Conservation (phyloP, 163 green algal species). For the Picocystis sp. region DNA sequence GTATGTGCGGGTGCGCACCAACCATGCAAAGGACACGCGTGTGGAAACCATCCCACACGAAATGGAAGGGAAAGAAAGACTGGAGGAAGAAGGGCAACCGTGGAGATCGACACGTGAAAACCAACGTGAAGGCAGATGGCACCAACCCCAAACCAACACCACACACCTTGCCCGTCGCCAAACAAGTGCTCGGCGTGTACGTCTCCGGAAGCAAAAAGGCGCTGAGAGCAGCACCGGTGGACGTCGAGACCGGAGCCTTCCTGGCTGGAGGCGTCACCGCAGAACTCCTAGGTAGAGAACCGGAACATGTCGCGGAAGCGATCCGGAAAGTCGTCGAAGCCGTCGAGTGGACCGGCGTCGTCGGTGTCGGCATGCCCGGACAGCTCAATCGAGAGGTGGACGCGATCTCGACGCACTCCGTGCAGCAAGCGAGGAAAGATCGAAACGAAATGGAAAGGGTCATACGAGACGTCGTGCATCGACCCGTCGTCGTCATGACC, state of each 20-base stretch:
- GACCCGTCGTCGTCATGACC: conserved; percentile 13
- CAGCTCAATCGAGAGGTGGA: conserved; percentile 1
- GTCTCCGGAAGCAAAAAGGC: conserved; percentile 1
- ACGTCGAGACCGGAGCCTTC: neutral
- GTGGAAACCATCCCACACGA: too few species aligned
- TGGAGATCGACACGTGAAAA: too few species aligned
- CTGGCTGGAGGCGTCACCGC: too few species aligned
- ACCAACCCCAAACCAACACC: too few species aligned
- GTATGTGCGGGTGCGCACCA: too few species aligned
- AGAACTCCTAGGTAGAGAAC: too few species aligned
- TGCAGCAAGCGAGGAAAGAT: conserved; percentile 5
- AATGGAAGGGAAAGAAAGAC: too few species aligned
- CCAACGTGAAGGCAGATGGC: too few species aligned
- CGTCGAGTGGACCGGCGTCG: conserved; percentile 13
- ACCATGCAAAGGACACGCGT: too few species aligned
- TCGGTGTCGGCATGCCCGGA: conserved; percentile 13
- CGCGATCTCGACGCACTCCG: neutral
- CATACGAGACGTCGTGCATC: conserved; percentile 6
- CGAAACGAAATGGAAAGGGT: conserved; percentile 8
- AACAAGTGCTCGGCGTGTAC: conserved; percentile 1
- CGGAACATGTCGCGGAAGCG: too few species aligned
- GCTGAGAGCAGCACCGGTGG: conserved; percentile 5
- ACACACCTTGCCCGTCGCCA: too few species aligned
- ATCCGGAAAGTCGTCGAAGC: conserved; percentile 6
- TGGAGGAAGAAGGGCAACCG: too few species aligned